Evolutionary conservation across 306 rosid species (phyloP).

Genomic region (Trifolium fragiferum): DNA sequence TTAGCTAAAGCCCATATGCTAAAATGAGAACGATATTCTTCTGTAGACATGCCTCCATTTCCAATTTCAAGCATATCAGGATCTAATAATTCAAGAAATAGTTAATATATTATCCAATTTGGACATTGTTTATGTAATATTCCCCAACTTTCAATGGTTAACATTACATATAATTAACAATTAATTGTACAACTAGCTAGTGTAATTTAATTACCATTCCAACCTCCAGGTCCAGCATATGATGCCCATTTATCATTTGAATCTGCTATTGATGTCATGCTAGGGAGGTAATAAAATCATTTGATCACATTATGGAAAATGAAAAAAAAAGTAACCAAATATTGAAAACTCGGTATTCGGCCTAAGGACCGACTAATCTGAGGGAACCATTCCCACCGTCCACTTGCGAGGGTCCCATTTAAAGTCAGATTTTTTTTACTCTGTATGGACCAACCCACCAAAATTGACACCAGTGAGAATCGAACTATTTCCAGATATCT

Average conservation of each 20-base stretch:
- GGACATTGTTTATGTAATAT: not conserved
- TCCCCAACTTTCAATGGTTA: not conserved
- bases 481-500: no score
- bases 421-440: no score
- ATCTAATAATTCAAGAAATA: constrained; percentile 41
- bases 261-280: constrained; percentile 68
- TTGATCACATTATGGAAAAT: not conserved
- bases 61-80: constrained; percentile 84
- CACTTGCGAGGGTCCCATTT: no score
- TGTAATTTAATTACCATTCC: constrained; percentile 56
- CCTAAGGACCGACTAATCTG: no score
- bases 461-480: no score
- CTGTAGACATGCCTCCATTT: constrained; percentile 73
- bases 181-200: no score
- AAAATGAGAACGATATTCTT: constrained; percentile 72
- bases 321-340: constrained; percentile 1
- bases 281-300: constrained; percentile 3
- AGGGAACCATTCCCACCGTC: no score
- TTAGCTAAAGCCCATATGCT: constrained; percentile 76
- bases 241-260: constrained; percentile 70
- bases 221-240: constrained; percentile 71
- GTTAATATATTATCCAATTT: no score
- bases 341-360: no score
- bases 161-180: no score
- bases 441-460: no score